Conservation (phyloP, 768 basidiomycete genomes). For the Lentinula detonsa region DNA sequence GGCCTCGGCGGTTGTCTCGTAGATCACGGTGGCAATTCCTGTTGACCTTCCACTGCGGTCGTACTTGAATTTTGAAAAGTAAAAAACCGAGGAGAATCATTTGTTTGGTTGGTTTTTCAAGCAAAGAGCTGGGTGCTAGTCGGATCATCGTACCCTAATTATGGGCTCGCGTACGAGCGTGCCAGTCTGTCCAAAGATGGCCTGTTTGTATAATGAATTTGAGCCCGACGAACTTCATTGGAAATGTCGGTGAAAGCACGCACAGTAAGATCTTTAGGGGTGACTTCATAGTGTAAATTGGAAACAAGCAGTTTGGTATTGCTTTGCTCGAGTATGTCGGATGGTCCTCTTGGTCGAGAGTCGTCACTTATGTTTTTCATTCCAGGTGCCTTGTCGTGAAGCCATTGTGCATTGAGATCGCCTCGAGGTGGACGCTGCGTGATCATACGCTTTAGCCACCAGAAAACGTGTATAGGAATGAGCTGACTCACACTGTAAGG, state of each 20-base stretch:
- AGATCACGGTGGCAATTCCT: constrained; percentile 75
- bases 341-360: constrained; percentile 18
- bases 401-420: constrained; percentile 60
- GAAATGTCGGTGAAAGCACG: constrained; percentile 22
- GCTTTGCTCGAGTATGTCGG: constrained; percentile 18
- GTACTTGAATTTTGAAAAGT: constrained; percentile 60
- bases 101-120: constrained; percentile 45
- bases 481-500: constrained; percentile 32
- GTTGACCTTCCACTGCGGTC: constrained; percentile 92
- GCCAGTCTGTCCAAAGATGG: constrained; percentile 89
- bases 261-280: constrained; percentile 82
- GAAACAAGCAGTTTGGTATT: constrained; percentile 69
- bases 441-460: constrained; percentile 3
- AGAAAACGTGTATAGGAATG: neutral
- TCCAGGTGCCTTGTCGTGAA: constrained; percentile 66
- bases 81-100: constrained; percentile 28
- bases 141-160: constrained; percentile 88
- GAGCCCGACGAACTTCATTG: neutral
- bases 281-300: constrained; percentile 90
- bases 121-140: constrained; percentile 47
- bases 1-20: constrained; percentile 75
- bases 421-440: constrained; percentile 50
- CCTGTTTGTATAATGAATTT: constrained; percentile 30
- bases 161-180: constrained; percentile 88
- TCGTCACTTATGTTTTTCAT: constrained; percentile 21